phyloP scores from a whole-genome alignment of 768 basidiomycete species.

The Tephrocybe sp. region DNA sequence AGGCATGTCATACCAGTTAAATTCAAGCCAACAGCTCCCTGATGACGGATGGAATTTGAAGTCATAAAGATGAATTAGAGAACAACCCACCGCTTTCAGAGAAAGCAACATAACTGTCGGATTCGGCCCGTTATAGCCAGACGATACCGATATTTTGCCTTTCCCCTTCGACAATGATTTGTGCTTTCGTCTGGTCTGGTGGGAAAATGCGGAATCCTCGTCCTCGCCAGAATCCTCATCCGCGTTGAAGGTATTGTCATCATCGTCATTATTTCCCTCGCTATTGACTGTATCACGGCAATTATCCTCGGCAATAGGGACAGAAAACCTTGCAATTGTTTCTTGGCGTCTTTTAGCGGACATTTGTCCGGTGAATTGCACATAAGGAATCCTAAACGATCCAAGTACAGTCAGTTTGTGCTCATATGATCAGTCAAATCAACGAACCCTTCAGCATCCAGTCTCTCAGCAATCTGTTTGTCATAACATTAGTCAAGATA shows the following conservation, averaged over 20 bases:
- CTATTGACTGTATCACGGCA: conserved; percentile 1
- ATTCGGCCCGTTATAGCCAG: conserved; percentile 28
- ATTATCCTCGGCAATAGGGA: conserved; percentile 46
- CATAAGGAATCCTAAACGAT: conserved; percentile 59
- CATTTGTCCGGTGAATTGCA: conserved; percentile 85
- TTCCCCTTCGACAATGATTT: conserved; percentile 32
- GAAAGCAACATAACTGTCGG: conserved; percentile 86
- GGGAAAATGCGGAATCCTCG: conserved; percentile 18
- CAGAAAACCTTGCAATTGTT: conserved; percentile 67
- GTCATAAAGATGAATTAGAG: not conserved
- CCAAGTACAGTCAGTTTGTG: not conserved
- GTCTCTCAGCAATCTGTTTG: conserved; percentile 60
- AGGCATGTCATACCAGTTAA: conserved; percentile 48
- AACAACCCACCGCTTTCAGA: conserved; percentile 57
- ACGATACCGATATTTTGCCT: conserved; percentile 23
- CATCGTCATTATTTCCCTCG: conserved; percentile 28
- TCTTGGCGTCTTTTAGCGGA: conserved; percentile 79
- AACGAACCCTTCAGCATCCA: conserved; percentile 63
- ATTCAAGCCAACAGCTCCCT: conserved; percentile 84
- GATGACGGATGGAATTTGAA: conserved; percentile 5
- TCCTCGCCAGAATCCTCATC: conserved; percentile 30
- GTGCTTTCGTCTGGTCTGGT: conserved; percentile 19
- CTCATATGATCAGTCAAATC: not conserved
- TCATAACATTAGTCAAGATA: not conserved
- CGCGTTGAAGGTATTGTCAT: conserved; percentile 28